These are phyloP conservation scores for Biscogniauxia sp. DNA, from an alignment of 2,329 filamentous ascomycete species.

Conservation along the genomic window DNA sequence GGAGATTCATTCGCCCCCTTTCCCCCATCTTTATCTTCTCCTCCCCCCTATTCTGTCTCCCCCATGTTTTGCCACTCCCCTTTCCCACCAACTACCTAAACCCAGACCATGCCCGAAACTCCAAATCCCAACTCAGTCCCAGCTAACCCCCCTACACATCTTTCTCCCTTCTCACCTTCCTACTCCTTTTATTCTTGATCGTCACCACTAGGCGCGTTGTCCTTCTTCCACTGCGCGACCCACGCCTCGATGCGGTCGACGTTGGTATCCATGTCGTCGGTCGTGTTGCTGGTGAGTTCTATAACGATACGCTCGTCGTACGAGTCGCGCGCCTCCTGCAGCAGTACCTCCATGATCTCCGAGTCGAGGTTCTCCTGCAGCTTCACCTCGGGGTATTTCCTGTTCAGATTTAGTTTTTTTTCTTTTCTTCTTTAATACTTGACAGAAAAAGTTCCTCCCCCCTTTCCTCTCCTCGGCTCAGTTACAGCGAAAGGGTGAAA, in stretches of 20 bases:
- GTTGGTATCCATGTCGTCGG: slow-evolving; percentile 85
- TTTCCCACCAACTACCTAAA: no score
- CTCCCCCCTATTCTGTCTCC: no score
- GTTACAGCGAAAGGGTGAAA: background rate
- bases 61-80: no score
- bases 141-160: background rate
- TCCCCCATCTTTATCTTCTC: no score
- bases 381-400: slow-evolving; percentile 81
- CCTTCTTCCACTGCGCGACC: slow-evolving; percentile 77
- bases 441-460: no score
- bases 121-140: no score
- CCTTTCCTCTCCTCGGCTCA: no score
- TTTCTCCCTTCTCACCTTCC: slow-evolving; percentile 3
- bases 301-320: slow-evolving; percentile 88
- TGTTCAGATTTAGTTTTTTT: slow-evolving; percentile 28
- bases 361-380: slow-evolving; percentile 94
- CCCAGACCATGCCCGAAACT: no score
- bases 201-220: slow-evolving; percentile 45
- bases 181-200: slow-evolving; percentile 4
- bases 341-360: slow-evolving; percentile 94
- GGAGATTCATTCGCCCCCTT: no score
- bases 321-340: slow-evolving; percentile 84
- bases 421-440: background rate
- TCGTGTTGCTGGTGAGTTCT: slow-evolving; percentile 77
- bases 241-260: slow-evolving; percentile 79